phyloP scores from a whole-genome alignment of 1,284 basidiomycete species.

The Cystobasidiaceae sp. region DNA sequence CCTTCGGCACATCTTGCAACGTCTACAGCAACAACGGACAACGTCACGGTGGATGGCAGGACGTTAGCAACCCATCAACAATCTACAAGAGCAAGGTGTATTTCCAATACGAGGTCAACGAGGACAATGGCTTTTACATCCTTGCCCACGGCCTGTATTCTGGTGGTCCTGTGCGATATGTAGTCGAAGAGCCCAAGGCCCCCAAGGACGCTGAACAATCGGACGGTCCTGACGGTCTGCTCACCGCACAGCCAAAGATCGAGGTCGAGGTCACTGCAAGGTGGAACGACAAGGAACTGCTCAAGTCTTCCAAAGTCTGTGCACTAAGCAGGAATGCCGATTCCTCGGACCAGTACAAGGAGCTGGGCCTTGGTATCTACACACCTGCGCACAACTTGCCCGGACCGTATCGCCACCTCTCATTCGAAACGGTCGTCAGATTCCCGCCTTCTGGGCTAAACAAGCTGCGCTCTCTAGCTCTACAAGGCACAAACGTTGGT shows the following conservation, averaged over 20 bases:
- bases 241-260: background rate
- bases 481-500: conserved; percentile 4
- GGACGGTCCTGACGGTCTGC: background rate
- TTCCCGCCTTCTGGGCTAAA: conserved; percentile 6
- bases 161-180: conserved; percentile 2
- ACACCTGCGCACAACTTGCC: conserved; percentile 8
- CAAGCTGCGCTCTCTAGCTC: background rate
- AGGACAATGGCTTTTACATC: conserved; percentile 17
- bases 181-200: conserved; percentile 23
- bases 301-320: conserved; percentile 26
- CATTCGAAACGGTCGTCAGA: conserved; percentile 26
- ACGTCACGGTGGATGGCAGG: background rate
- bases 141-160: conserved; percentile 12
- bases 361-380: conserved; percentile 22
- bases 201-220: background rate
- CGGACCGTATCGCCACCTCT: conserved; percentile 16
- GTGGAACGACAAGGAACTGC: conserved; percentile 29
- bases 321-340: background rate
- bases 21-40: background rate
- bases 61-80: conserved; percentile 6
- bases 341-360: background rate
- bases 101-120: conserved; percentile 6
- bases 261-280: conserved; percentile 25
- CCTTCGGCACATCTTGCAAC: no score
- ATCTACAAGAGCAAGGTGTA: conserved; percentile 25